phyloP scores from a whole-genome alignment of 805 yeast species.

The Nakazawaea ambrosiae region DNA sequence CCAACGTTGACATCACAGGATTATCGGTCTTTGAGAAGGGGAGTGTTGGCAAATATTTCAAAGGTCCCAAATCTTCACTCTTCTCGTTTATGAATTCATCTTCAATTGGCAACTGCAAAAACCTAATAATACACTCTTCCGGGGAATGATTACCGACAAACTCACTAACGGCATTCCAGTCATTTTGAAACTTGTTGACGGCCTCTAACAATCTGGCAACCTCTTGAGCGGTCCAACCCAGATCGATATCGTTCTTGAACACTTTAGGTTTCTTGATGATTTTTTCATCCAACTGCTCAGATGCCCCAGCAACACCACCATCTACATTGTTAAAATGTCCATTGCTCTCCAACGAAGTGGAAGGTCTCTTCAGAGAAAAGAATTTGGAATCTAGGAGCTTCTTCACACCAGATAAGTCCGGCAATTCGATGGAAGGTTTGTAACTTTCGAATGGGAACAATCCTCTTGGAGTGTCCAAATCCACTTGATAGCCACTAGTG shows the following conservation, averaged over 20 bases:
- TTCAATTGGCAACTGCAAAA: slow-evolving; percentile 75
- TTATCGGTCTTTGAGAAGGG: slow-evolving; percentile 85
- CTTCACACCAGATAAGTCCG: slow-evolving; percentile 24
- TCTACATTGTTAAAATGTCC: not conserved
- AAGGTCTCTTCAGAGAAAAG: not conserved
- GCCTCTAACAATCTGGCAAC: slow-evolving; percentile 55
- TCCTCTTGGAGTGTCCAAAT: slow-evolving; percentile 86
- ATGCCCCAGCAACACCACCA: too few relatives aligned
- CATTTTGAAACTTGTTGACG: slow-evolving; percentile 53
- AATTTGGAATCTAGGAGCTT: slow-evolving; percentile 12
- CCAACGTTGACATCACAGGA: slow-evolving; percentile 89
- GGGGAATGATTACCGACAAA: slow-evolving; percentile 63
- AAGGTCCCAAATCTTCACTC: slow-evolving; percentile 53
- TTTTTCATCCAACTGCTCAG: slow-evolving; percentile 11
- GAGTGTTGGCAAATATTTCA: slow-evolving; percentile 75
- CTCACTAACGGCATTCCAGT: slow-evolving; percentile 74
- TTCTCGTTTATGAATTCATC: slow-evolving; percentile 54
- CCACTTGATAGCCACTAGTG: slow-evolving; percentile 70
- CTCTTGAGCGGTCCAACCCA: slow-evolving; percentile 64
- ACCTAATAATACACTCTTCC: slow-evolving; percentile 75
- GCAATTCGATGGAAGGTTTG: slow-evolving; percentile 51
- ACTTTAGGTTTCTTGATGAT: slow-evolving; percentile 29
- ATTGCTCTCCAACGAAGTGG: not conserved
- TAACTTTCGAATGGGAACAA: slow-evolving; percentile 85
- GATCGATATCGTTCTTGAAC: slow-evolving; percentile 27